phyloP scores from a whole-genome alignment of 352 stramenopile genomes.

The Phytophthora agathidicida region DNA sequence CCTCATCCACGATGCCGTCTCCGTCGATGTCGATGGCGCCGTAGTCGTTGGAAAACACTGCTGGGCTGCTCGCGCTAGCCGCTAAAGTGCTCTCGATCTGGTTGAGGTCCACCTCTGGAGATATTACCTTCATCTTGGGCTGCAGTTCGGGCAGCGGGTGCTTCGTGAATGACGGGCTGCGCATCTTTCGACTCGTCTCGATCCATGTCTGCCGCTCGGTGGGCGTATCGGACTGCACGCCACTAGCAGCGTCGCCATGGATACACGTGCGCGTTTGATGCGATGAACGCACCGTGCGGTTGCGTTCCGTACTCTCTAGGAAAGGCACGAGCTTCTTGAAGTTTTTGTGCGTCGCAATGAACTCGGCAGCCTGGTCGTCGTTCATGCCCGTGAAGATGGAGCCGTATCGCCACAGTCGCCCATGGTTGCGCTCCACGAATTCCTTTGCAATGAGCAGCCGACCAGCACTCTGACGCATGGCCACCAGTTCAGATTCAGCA shows the following conservation, averaged over 20 bases:
- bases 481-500: conserved; percentile 44
- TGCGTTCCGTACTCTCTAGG: conserved; percentile 63
- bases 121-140: conserved; percentile 37
- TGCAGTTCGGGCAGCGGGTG: conserved; percentile 56
- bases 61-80: conserved; percentile 8
- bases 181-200: conserved; percentile 64
- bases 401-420: conserved; percentile 68
- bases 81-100: neutral
- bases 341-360: conserved; percentile 69
- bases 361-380: conserved; percentile 60
- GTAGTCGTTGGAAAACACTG: conserved; percentile 49
- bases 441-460: conserved; percentile 68
- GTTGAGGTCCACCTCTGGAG: conserved; percentile 9
- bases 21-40: conserved; percentile 65
- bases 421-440: conserved; percentile 74
- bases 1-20: conserved; percentile 61
- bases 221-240: neutral
- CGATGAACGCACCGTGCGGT: conserved; percentile 64
- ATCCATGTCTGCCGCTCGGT: conserved; percentile 53
- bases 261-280: conserved; percentile 50
- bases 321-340: conserved; percentile 71
- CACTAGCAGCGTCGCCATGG: conserved; percentile 10
- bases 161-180: conserved; percentile 45
- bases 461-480: conserved; percentile 58
- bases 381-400: conserved; percentile 69